phyloP scores from a whole-genome alignment of 2,329 filamentous ascomycete species.

The Sporothrix variecibatus region DNA sequence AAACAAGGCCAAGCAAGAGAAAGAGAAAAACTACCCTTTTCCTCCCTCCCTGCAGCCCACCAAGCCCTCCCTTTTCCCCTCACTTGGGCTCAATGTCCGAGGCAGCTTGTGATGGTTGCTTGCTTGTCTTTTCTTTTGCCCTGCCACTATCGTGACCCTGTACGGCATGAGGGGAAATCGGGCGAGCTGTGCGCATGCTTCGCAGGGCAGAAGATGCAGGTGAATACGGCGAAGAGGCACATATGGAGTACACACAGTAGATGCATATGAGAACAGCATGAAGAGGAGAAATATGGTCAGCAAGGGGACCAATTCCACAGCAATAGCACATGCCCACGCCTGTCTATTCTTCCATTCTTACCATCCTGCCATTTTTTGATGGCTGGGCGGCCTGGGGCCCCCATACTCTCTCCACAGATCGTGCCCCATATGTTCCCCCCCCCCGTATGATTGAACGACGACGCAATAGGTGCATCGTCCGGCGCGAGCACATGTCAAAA shows the following conservation, averaged over 20 bases:
- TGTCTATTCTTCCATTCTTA: no score
- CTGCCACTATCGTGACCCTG: background rate
- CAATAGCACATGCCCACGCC: background rate
- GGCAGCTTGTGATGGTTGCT: constrained; percentile 16
- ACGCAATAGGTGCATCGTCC: background rate
- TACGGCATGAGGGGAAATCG: background rate
- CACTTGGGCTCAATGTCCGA: constrained; percentile 15
- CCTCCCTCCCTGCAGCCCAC: background rate
- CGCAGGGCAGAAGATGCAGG: background rate
- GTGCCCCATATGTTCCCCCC: background rate
- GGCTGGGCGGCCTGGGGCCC: background rate
- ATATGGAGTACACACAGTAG: background rate
- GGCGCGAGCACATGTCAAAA: constrained; percentile 19
- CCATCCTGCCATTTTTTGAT: background rate
- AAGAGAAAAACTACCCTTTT: background rate
- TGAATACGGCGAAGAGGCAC: background rate
- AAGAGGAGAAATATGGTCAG: background rate
- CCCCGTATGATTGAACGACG: background rate
- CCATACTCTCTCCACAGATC: background rate
- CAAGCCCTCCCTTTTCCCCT: background rate
- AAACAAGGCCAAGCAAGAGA: background rate
- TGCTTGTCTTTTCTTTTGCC: background rate
- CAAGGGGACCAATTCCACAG: background rate
- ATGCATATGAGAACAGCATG: background rate
- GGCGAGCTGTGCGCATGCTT: background rate